Percentiles rank a stretch among this genome's conserved stretches.
These are phyloP conservation scores for Akanthomyces uredinophilus DNA, from an alignment of 2,329 filamentous ascomycete species.

Conservation along the genomic window DNA sequence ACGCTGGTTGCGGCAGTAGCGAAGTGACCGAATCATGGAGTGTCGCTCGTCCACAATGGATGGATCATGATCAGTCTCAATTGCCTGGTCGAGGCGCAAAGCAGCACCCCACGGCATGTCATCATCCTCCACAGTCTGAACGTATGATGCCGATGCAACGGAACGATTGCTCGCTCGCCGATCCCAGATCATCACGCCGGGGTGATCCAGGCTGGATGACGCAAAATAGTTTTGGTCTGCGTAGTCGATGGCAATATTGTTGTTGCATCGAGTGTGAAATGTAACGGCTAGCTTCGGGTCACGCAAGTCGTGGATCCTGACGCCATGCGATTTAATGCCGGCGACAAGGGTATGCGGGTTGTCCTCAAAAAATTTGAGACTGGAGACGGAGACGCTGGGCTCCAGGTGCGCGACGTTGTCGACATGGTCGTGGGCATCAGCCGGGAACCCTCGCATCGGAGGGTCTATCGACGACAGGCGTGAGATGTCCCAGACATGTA, in stretches of 20 bases:
- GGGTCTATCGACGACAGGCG: conserved; percentile 49
- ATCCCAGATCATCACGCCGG: conserved; percentile 74
- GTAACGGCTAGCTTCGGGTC: conserved; percentile 48
- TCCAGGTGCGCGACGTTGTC: conserved; percentile 57
- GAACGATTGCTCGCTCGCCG: conserved; percentile 55
- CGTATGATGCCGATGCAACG: conserved; percentile 49
- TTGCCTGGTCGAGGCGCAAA: conserved; percentile 51
- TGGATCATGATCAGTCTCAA: conserved; percentile 49
- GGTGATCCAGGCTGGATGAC: conserved; percentile 70
- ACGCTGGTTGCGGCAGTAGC: conserved; percentile 57
- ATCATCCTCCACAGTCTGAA: conserved; percentile 55
- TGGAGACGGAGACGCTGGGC: conserved; percentile 69
- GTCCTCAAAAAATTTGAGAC: conserved; percentile 75
- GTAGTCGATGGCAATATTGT: conserved; percentile 72
- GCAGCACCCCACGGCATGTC: conserved; percentile 59
- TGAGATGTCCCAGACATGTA: conserved; percentile 78
- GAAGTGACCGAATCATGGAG: conserved; percentile 57
- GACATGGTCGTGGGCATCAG: conserved; percentile 43
- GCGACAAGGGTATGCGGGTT: conserved; percentile 70
- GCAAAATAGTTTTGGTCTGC: conserved; percentile 79
- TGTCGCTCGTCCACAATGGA: conserved; percentile 49
- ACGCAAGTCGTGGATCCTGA: conserved; percentile 73
- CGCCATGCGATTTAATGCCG: conserved; percentile 68
- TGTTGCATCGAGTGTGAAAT: conserved; percentile 63
- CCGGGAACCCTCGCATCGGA: conserved; percentile 44